Percentiles rank a stretch among this genome's conserved stretches.
These are phyloP conservation scores for Ceratocystis lukuohia DNA, from an alignment of 2,329 filamentous ascomycete genomes.

Conservation along the genomic window DNA sequence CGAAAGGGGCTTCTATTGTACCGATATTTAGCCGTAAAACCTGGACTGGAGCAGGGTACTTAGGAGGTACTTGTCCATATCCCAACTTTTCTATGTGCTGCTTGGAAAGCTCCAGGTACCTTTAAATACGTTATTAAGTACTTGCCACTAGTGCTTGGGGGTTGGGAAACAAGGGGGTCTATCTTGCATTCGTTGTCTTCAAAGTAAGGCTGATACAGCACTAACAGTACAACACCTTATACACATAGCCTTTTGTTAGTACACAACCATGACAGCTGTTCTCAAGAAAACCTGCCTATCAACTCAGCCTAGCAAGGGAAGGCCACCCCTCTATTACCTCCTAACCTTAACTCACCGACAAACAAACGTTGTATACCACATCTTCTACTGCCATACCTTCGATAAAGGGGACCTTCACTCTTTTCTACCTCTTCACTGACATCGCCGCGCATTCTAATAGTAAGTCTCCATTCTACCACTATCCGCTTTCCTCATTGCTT, in stretches of 20 bases:
- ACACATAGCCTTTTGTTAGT: constrained; percentile 2
- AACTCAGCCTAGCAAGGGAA: constrained; percentile 1
- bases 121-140: background rate
- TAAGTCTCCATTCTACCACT: constrained; percentile 7
- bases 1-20: constrained; percentile 5
- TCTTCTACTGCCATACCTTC: constrained; percentile 15
- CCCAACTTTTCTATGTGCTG: background rate
- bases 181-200: background rate
- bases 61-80: background rate
- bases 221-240: constrained; percentile 4
- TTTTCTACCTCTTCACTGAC: constrained; percentile 14
- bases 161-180: constrained; percentile 17
- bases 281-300: background rate
- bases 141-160: constrained; percentile 12
- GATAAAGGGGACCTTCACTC: constrained; percentile 19
- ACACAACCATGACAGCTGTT: constrained; percentile 13
- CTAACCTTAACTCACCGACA: constrained; percentile 19
- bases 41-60: background rate
- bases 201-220: background rate
- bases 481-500: background rate
- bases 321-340: constrained; percentile 3
- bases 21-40: background rate
- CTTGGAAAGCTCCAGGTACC: background rate
- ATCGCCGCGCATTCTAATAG: constrained; percentile 16
- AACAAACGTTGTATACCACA: constrained; percentile 19